Conservation (phyloP, 1,284 basidiomycete genomes). For the Entoloma clypeatum region DNA sequence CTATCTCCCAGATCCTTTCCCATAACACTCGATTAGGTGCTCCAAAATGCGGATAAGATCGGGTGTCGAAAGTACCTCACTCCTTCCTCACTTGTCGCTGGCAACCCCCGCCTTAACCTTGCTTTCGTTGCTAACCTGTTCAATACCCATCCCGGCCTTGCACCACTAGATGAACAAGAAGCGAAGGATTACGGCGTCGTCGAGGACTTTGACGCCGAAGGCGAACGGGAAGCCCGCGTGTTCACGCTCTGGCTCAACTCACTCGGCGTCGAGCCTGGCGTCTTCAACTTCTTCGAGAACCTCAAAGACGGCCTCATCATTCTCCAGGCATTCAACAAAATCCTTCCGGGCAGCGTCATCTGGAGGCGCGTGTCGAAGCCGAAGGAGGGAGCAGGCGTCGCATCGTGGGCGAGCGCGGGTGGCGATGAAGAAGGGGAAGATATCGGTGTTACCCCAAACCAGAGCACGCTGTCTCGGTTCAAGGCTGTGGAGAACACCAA, state of each 20-base stretch:
- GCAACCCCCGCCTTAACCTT: slow-evolving; percentile 97
- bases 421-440: slow-evolving; percentile 70
- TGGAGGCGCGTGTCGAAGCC: slow-evolving; percentile 96
- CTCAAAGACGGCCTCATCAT: slow-evolving; percentile 89
- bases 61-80: slow-evolving; percentile 97
- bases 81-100: slow-evolving; percentile 84
- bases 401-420: slow-evolving; percentile 35
- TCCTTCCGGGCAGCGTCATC: slow-evolving; percentile 86
- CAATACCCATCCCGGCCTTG: slow-evolving; percentile 95
- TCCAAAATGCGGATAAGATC: slow-evolving; percentile 91
- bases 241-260: slow-evolving; percentile 99
- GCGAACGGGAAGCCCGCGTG: slow-evolving; percentile 95
- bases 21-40: slow-evolving; percentile 43
- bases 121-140: slow-evolving; percentile 99
- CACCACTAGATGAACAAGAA: slow-evolving; percentile 88
- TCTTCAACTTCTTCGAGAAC: slow-evolving; percentile 97
- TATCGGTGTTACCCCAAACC: slow-evolving; percentile 73
- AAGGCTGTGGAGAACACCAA: slow-evolving; percentile 99
- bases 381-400: slow-evolving; percentile 58
- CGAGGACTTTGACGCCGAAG: slow-evolving; percentile 98
- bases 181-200: slow-evolving; percentile 80
- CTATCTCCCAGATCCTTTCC: not conserved
- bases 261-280: slow-evolving; percentile 91
- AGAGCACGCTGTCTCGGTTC: slow-evolving; percentile 87
- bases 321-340: slow-evolving; percentile 95